Evolutionary conservation across 1,284 basidiomycete species (phyloP).

Genomic region (Malassezia vespertilionis): DNA sequence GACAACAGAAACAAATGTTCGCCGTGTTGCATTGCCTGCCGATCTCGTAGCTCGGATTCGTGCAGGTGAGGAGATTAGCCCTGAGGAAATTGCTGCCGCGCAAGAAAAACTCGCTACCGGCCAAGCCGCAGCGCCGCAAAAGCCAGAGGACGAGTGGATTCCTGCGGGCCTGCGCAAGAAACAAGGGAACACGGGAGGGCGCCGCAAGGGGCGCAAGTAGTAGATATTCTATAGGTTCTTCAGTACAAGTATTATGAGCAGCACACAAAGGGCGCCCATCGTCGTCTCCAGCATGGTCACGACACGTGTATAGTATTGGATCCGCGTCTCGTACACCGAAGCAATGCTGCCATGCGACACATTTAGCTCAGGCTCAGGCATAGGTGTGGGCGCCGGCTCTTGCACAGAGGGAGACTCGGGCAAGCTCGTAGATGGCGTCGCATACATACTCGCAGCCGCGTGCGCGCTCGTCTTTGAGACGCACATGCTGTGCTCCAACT

Average conservation of each 20-base stretch:
- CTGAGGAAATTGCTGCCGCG: constrained; percentile 29
- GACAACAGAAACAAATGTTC: constrained; percentile 23
- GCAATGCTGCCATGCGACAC: constrained; percentile 1
- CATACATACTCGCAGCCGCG: too few relatives aligned
- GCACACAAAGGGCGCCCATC: constrained; percentile 6
- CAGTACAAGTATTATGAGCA: constrained; percentile 10
- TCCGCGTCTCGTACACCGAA: not conserved
- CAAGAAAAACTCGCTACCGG: constrained; percentile 15
- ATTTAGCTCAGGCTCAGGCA: too few relatives aligned
- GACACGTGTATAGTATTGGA: not conserved
- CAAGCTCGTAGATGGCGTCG: too few relatives aligned
- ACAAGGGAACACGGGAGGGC: not conserved
- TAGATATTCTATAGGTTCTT: constrained; percentile 7
- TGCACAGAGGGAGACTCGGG: too few relatives aligned
- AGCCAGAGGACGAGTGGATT: constrained; percentile 19
- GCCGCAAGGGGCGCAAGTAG: constrained; percentile 1
- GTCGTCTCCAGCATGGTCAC: constrained; percentile 4
- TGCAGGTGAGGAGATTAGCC: constrained; percentile 27
- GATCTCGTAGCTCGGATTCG: constrained; percentile 28
- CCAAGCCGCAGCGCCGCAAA: not conserved
- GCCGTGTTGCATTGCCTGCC: constrained; percentile 23
- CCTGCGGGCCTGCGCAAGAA: constrained; percentile 5
- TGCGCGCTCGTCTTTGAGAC: too few relatives aligned
- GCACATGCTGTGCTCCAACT: too few relatives aligned
- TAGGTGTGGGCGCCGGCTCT: too few relatives aligned